phyloP scores from a whole-genome alignment of 139 green algal species.

The Tetradesmus lagerheimii region DNA sequence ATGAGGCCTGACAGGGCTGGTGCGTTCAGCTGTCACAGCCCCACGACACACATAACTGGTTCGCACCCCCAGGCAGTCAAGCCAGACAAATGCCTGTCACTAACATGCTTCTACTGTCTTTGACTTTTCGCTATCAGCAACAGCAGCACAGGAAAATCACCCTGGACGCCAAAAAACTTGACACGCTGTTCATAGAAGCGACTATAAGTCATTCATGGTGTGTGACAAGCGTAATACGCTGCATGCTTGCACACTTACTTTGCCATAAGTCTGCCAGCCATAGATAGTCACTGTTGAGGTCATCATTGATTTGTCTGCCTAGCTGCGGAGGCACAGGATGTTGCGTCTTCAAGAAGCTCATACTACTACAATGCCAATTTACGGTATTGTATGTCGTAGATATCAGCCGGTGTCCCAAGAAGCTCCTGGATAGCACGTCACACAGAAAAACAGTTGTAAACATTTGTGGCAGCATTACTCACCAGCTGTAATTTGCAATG shows the following conservation, averaged over 20 bases:
- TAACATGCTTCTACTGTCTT: not conserved
- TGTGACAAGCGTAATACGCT: not conserved
- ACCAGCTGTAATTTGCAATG: no score
- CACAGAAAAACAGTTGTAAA: no score
- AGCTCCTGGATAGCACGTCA: conserved; percentile 5
- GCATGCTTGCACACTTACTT: not conserved
- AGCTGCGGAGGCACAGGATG: not conserved
- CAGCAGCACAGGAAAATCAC: not conserved
- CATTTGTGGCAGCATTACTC: no score
- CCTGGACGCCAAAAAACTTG: not conserved
- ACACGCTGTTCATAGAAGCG: no score
- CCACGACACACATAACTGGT: not conserved
- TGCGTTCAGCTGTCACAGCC: no score
- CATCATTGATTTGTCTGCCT: not conserved
- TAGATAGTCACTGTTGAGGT: not conserved
- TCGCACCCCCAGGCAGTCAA: not conserved
- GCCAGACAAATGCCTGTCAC: not conserved
- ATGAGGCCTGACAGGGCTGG: not conserved
- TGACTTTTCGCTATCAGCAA: not conserved
- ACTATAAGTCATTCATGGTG: not conserved
- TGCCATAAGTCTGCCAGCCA: not conserved
- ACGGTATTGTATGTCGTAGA: not conserved
- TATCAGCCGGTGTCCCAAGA: conserved; percentile 4
- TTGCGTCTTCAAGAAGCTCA: not conserved
- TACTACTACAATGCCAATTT: not conserved